phyloP scores from a whole-genome alignment of 2,329 filamentous ascomycete genomes.

The Aspergillus transmontanensis region DNA sequence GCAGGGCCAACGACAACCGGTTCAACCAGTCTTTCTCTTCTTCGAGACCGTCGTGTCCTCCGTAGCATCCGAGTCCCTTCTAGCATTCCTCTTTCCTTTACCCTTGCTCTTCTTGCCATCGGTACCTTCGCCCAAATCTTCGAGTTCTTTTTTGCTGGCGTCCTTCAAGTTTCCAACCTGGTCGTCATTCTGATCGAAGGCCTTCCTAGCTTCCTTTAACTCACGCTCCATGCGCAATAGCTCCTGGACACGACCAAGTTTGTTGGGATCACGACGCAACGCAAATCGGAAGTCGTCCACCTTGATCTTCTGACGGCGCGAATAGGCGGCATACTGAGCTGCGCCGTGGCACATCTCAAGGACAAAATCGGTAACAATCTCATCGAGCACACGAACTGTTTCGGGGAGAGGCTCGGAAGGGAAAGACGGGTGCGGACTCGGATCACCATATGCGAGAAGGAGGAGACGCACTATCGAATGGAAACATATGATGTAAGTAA shows the following conservation, averaged over 20 bases:
- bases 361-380: conserved; percentile 95
- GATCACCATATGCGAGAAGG: conserved; percentile 49
- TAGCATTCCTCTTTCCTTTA: conserved; percentile 38
- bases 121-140: conserved; percentile 31
- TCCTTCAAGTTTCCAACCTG: conserved; percentile 42
- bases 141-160: conserved; percentile 37
- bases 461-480: conserved; percentile 41
- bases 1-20: neutral
- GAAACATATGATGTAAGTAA: neutral
- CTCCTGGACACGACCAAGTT: conserved; percentile 87
- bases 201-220: conserved; percentile 78
- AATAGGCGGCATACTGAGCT: conserved; percentile 79
- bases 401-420: conserved; percentile 75
- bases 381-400: conserved; percentile 85
- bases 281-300: conserved; percentile 97
- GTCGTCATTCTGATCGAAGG: conserved; percentile 49
- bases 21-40: conserved; percentile 33
- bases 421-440: conserved; percentile 61
- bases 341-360: conserved; percentile 91
- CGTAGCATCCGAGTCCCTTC: conserved; percentile 37
- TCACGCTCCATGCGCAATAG: conserved; percentile 85
- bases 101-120: conserved; percentile 39
- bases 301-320: conserved; percentile 93
- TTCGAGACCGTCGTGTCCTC: conserved; percentile 36
- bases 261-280: conserved; percentile 78